Evolutionary conservation across 2,329 filamentous ascomycete genomes (phyloP), one percentile per base, ranked within the genome.

Genomic region (Apiospora rasikravindrae): DNA sequence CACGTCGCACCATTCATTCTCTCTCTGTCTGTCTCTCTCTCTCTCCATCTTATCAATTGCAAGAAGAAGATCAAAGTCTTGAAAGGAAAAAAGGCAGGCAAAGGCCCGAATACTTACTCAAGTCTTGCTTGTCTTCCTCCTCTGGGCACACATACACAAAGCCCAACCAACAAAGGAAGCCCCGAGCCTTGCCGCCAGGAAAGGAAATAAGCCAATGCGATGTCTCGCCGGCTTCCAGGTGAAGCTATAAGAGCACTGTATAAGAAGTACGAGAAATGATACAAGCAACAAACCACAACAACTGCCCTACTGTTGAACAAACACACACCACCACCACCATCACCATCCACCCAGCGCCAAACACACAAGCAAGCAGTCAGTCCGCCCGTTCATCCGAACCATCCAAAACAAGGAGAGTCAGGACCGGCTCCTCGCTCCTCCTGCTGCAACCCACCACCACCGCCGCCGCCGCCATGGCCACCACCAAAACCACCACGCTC

Each of bases 181-280:
- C 33, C 33, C 33, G 37, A 40, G 57, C n/a, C 6, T 10, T 42
- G 53, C 29, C 29, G 29, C 10, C 8, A 42, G 40, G 10, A 42
- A 8, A 8, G 37, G 40, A 22, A 37, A 14, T 24, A 10, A n/a
- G n/a, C 11, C 57, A 64, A 64, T 64, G 57, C 57, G 33, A 64
- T 64, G 57, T 64, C 57, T 64, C 57, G 57, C 33, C 57, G 57
- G 57, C 16, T 64, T 33, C 57, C 33, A 64, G 7, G 37, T 40
- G n/a, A 33, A 64, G 33, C 57, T 40, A 64, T 40, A 64, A 64
- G 57, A n/a, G 33, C 57, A 64, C 57, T 24, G 19, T n/a, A 11
- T 33, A 40, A 40, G 57, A 40, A 37, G 33, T 14, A 64, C 33
- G 22, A 64, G 29, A 64, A 33, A 64, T 64, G 57, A 64, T n/a